Percentiles rank a stretch among this genome's conserved stretches.
Conservation (phyloP, 495 filamentous ascomycete genomes). For the Polyplosphaeria fusca region DNA sequence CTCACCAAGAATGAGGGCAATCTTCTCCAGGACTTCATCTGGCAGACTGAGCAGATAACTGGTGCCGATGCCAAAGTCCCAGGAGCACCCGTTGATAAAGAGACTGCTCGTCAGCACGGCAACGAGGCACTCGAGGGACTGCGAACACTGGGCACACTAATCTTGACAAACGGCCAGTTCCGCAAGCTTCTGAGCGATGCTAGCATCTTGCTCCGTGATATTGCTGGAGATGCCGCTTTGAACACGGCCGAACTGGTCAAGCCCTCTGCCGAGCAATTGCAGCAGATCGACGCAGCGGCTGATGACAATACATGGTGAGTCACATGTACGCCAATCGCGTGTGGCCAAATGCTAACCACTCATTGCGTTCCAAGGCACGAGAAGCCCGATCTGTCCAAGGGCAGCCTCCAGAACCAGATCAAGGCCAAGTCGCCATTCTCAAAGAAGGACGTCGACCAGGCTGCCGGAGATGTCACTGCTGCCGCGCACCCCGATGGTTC, state of each 20-base stretch:
- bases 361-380: too few species aligned
- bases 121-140: constrained; percentile 80
- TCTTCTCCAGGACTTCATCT: constrained; percentile 93
- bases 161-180: constrained; percentile 96
- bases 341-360: too few species aligned
- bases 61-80: constrained; percentile 59
- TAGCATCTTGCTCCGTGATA: constrained; percentile 76
- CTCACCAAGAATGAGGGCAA: constrained; percentile 95
- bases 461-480: constrained; percentile 55
- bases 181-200: constrained; percentile 88
- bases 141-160: constrained; percentile 78
- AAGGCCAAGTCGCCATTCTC: constrained; percentile 53
- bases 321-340: too few species aligned
- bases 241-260: constrained; percentile 76
- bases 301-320: constrained; percentile 91
- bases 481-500: constrained; percentile 51
- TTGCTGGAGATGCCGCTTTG: constrained; percentile 82
- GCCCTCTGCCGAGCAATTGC: constrained; percentile 73
- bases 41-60: constrained; percentile 73
- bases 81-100: constrained; percentile 66
- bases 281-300: constrained; percentile 76
- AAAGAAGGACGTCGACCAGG: constrained; percentile 53
- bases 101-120: constrained; percentile 73
- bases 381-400: constrained; percentile 70
- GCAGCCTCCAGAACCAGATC: constrained; percentile 64